These are phyloP conservation scores for Backusella tarrabulga DNA, from an alignment of 192 early-diverging fungal species.

Conservation along the genomic window DNA sequence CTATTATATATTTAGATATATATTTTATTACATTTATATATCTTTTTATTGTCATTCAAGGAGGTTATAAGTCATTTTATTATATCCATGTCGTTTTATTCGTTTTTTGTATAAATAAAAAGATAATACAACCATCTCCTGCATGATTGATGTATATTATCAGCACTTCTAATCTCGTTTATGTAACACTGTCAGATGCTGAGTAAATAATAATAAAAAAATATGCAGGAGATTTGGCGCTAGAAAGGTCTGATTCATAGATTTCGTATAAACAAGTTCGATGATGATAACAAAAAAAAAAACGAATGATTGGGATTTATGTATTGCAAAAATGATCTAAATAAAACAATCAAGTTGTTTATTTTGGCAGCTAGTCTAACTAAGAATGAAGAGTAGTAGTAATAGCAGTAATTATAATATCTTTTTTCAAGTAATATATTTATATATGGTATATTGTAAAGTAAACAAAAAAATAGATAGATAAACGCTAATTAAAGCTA, in stretches of 20 bases:
- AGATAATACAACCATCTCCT: neutral
- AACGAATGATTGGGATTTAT: neutral
- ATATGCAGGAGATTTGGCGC: neutral
- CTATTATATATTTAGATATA: neutral
- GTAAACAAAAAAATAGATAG: neutral
- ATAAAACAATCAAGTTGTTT: neutral
- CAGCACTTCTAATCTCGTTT: neutral
- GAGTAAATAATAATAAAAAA: neutral
- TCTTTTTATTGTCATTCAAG: neutral
- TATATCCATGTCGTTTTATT: neutral
- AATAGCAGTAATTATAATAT: neutral
- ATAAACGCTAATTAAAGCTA: neutral
- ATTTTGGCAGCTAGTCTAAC: neutral
- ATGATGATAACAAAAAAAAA: neutral
- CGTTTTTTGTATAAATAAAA: neutral
- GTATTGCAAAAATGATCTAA: neutral
- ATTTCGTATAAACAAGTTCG: neutral
- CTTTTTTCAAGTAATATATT: neutral
- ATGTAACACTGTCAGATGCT: slow-evolving; percentile 1
- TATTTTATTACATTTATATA: neutral
- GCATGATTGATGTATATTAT: neutral
- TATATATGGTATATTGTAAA: neutral
- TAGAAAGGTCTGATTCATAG: neutral
- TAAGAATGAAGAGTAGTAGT: neutral
- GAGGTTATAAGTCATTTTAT: neutral